These are phyloP conservation scores for Candida jianshihensis DNA, from an alignment of 805 yeast species.

Conservation along the genomic window DNA sequence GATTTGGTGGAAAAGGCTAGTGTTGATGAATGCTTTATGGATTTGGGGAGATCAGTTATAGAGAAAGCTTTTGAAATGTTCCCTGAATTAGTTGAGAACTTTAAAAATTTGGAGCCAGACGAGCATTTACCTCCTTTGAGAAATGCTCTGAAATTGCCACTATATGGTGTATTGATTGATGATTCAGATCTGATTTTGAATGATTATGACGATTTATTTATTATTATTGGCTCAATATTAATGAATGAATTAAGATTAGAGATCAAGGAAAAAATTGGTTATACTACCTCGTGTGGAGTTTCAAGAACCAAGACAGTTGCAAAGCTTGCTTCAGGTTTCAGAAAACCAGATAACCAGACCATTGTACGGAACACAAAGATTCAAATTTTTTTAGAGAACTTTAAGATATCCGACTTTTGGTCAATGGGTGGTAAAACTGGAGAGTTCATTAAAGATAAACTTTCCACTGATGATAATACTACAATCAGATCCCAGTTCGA, in stretches of 20 bases:
- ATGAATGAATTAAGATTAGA: conserved; percentile 46
- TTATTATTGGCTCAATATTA: conserved; percentile 58
- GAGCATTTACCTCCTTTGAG: conserved; percentile 36
- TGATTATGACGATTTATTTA: conserved; percentile 81
- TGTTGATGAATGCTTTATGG: conserved; percentile 88
- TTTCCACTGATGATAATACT: conserved; percentile 47
- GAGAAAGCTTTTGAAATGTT: conserved; percentile 32
- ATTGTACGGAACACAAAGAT: conserved; percentile 48
- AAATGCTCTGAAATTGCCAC: conserved; percentile 24
- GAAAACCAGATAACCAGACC: conserved; percentile 85
- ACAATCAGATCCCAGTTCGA: conserved; percentile 45
- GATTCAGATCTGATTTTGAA: conserved; percentile 10
- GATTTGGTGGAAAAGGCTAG: conserved; percentile 85
- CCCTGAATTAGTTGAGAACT: conserved; percentile 35
- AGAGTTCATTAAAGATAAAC: conserved; percentile 39
- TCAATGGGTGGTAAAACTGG: conserved; percentile 92
- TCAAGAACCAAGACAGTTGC: conserved; percentile 72
- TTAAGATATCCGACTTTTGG: conserved; percentile 71
- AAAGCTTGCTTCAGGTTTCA: conserved; percentile 78
- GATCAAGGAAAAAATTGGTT: conserved; percentile 53
- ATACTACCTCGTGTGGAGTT: conserved; percentile 87
- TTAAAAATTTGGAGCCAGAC: conserved; percentile 11
- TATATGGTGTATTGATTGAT: conserved; percentile 9
- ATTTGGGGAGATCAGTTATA: conserved; percentile 64
- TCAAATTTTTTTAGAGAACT: conserved; percentile 46